These are phyloP conservation scores for Gaeumannomyces tritici DNA, from an alignment of 2,329 filamentous ascomycete genomes.

Conservation along the genomic window DNA sequence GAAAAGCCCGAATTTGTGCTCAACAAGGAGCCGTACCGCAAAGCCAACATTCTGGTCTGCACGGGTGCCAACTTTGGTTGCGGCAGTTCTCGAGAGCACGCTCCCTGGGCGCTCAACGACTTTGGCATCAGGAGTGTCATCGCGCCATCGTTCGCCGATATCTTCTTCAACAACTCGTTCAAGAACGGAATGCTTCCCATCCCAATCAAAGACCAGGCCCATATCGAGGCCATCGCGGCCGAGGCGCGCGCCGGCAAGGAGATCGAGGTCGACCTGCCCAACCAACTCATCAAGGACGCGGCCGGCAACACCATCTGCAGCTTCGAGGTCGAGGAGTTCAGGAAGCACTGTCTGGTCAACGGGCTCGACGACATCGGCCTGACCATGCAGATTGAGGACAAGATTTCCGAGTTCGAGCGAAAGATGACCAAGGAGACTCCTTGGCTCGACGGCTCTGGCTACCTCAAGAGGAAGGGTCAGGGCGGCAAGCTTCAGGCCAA, in stretches of 20 bases:
- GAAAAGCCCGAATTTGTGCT: conserved; percentile 79
- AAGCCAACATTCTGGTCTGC: conserved; percentile 80
- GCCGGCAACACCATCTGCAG: conserved; percentile 62
- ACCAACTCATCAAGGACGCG: conserved; percentile 71
- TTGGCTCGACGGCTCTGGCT: conserved; percentile 83
- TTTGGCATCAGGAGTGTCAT: conserved; percentile 94
- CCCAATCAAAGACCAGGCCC: conserved; percentile 55
- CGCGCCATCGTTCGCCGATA: conserved; percentile 77
- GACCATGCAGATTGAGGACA: conserved; percentile 84
- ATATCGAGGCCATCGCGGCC: conserved; percentile 60
- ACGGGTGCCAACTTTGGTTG: conserved; percentile 95
- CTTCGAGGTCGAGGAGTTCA: conserved; percentile 88
- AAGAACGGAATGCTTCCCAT: conserved; percentile 99
- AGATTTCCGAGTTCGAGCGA: conserved; percentile 76
- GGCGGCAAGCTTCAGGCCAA: conserved; percentile 47
- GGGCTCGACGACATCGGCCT: conserved; percentile 93
- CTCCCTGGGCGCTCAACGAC: conserved; percentile 92
- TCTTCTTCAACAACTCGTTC: conserved; percentile 99
- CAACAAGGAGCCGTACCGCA: conserved; percentile 79
- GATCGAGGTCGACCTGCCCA: conserved; percentile 80
- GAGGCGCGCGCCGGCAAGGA: conserved; percentile 75
- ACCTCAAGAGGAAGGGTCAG: conserved; percentile 53
- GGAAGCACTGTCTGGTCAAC: conserved; percentile 89
- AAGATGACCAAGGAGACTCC: conserved; percentile 70
- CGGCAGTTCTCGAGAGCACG: conserved; percentile 86